These are phyloP conservation scores for Lepidium campestre DNA, from an alignment of 441 rosid species.

Conservation along the genomic window DNA sequence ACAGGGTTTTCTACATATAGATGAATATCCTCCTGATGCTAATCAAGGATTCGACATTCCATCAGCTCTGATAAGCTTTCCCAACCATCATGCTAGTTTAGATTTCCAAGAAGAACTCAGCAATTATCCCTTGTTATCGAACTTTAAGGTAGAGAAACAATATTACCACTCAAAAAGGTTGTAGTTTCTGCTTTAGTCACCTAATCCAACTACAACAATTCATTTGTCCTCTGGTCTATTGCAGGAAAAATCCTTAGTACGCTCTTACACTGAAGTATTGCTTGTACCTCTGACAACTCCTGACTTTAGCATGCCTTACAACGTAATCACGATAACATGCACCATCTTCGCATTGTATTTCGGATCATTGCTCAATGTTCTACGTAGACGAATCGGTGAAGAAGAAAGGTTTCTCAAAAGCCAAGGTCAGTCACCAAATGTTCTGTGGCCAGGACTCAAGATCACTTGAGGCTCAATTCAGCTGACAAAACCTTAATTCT, in stretches of 20 bases:
- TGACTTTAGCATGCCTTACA: conserved; percentile 99
- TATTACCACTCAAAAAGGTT: neutral
- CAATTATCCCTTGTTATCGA: conserved; percentile 46
- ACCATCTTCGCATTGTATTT: conserved; percentile 87
- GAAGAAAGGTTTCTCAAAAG: conserved; percentile 73
- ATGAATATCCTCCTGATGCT: conserved; percentile 98
- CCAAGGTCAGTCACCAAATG: conserved; percentile 43
- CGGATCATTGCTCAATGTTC: conserved; percentile 84
- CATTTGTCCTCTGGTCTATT: conserved; percentile 21
- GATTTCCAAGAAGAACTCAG: conserved; percentile 34
- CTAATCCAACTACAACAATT: neutral
- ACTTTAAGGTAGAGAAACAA: conserved; percentile 47
- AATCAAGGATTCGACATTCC: conserved; percentile 98
- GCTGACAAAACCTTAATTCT: neutral
- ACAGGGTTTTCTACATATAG: conserved; percentile 89
- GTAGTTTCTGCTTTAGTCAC: neutral
- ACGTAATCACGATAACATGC: conserved; percentile 93
- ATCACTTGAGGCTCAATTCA: neutral
- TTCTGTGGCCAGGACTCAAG: neutral
- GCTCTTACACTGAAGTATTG: conserved; percentile 81
- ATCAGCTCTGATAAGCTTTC: conserved; percentile 78
- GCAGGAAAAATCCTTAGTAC: conserved; percentile 62
- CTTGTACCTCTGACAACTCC: conserved; percentile 94
- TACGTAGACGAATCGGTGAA: conserved; percentile 65
- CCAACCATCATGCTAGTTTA: conserved; percentile 46